Evolutionary conservation across 1,139 yeast genomes (phyloP).

Genomic region (Petasospora fabianii): DNA sequence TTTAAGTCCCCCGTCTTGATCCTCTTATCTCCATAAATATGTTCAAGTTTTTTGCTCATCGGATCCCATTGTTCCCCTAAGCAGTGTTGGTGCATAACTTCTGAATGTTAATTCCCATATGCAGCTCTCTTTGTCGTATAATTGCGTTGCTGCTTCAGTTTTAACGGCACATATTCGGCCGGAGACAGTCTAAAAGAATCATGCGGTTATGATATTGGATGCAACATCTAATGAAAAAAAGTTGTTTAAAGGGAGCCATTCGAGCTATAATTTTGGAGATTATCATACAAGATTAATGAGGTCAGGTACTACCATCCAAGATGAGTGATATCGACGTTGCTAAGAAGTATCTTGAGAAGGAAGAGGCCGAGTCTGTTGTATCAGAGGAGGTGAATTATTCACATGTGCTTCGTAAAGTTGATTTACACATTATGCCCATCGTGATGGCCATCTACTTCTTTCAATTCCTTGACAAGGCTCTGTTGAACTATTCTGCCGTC

Average conservation of each 20-base stretch:
- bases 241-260: neutral
- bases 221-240: too few relatives aligned
- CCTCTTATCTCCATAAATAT: too few relatives aligned
- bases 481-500: slow-evolving; percentile 46
- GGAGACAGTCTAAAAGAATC: neutral
- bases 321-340: slow-evolving; percentile 9
- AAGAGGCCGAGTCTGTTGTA: neutral
- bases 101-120: too few relatives aligned
- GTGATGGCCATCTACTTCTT: slow-evolving; percentile 41
- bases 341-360: slow-evolving; percentile 1
- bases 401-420: slow-evolving; percentile 19
- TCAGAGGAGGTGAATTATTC: slow-evolving; percentile 1
- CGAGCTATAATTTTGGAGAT: too few relatives aligned
- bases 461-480: slow-evolving; percentile 43
- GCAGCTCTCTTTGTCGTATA: too few relatives aligned
- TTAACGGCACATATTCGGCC: neutral
- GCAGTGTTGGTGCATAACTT: too few relatives aligned
- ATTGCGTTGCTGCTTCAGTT: too few relatives aligned
- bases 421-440: slow-evolving; percentile 29
- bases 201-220: too few relatives aligned
- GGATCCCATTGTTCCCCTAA: too few relatives aligned
- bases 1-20: too few relatives aligned
- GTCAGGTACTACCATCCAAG: neutral
- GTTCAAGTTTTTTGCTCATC: too few relatives aligned
- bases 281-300: neutral